Evolutionary conservation across 2,329 filamentous ascomycete genomes (phyloP), one percentile per base, ranked within the genome.

Genomic region (Cladosporium sp.): DNA sequence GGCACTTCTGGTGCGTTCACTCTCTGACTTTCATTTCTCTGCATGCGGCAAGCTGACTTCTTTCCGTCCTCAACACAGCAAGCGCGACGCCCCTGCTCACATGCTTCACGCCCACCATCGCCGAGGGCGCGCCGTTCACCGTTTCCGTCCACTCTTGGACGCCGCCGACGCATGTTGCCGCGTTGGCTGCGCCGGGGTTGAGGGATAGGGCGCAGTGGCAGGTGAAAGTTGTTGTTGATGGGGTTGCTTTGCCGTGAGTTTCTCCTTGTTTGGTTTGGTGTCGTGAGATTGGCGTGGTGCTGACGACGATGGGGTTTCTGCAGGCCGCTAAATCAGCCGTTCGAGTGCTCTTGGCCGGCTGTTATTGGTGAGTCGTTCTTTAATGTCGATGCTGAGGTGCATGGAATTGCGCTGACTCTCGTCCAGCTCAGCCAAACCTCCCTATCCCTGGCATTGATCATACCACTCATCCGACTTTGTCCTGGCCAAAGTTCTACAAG

Each of bases 131-230:
- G 22, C 74, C 80, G 0, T 91, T 90, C 66, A 80, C 83, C 55
- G 76, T 91, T 43, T 91, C 88, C 2, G 75, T 92, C 43, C 87
- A 91, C 68, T 84, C 79, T 52, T 92, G 88, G 88, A 24, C 24
- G 20, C 42, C 30, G 12, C 32, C 42, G 27, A 19, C 34, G 7
- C 48, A 51, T 20, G 17, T 39, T 6, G 40, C 32, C 4, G 19
- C 36, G 30, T 17, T 22, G 22, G 40, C 34, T 7, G 18, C 30
- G 22, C 34, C 40, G 13, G 29, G 40, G 5, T 22, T 51, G 22
- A 78, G 39, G 65, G 76, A 7, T 77, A 50, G 37, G n/a, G 50
- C 58, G 18, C 43, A 58, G 11, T 63, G 61, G 57, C 58, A 86
- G 40, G 78, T 82, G 36, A 76, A 84, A 8, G 72, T 91, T 22